Base-by-base conservation (phyloP, 2,329 filamentous ascomycete species). In the Colletotrichum filicis region DNA sequence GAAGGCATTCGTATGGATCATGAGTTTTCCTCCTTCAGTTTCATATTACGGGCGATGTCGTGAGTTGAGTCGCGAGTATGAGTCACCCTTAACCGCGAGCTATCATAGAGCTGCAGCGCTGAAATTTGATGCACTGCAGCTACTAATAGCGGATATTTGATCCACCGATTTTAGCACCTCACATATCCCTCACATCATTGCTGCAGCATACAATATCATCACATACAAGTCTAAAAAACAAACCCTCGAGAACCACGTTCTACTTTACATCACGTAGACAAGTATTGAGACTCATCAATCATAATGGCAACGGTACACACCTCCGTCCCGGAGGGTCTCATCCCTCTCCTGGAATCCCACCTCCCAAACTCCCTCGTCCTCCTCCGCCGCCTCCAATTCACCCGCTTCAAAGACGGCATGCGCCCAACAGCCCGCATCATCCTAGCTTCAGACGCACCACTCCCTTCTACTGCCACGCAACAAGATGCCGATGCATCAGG, bases 301-400 rank as follows among this genome's bases (percentile, higher is more conserved):
- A 26, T 2, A 35, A 73, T 71, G 71, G 71, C 71, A 2, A 16
- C 26, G 5, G 75, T 80, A n/a, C 83, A 82, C 65, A 75, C 77
- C 5, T 58, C 75, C 4, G 78, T 80, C 5, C 80, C 84, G 0
- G 74, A 69, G 12, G 75, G 74, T 73, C 80, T 92, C 55, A 78
- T 89, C n/a, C 68, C 76, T 2, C 84, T 88, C 14, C 85, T 94
- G 0, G 77, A 80, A 30, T 77, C 80, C 3, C 85, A 89, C 42
- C 81, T 92, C 9, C 92, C 92, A 0, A 82, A 87, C 76, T 90
- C 90, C 5, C 82, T 94, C 16, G 86, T 90, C 6, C 81, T 94
- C 5, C 84, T 91, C 58, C 88, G 92, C n/a, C 87, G 92, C 2
- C 82, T 93, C 5, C 90, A 93, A 74, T 92, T 90, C 79, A 83